Base-by-base conservation (phyloP, 2,329 filamentous ascomycete genomes). In the Lecanoromycetidae sp. region DNA sequence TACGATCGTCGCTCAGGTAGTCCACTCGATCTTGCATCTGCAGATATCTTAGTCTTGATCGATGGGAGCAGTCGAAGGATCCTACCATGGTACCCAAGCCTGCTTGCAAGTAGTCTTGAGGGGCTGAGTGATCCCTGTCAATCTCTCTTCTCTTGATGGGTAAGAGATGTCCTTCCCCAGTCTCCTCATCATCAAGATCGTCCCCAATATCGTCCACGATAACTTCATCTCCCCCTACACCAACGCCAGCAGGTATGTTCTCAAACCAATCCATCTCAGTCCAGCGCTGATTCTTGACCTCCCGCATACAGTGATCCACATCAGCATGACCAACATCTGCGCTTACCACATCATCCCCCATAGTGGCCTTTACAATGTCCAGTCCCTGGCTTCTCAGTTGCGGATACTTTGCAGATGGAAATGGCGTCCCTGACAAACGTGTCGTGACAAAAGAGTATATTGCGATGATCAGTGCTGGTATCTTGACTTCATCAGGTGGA, bases 251-350 rank as follows among this genome's bases (percentile, higher is more conserved):
- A 6, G 66, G 65, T 35, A 71, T 70, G 53, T 83, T 77, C 23
- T 71, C 64, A 50, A 84, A 84, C 82, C 82, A 86, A 56, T 84
- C 79, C 43, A 73, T 80, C 71, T 75, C 70, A 15, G 73, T 64
- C 67, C 70, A 75, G 2, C 61, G 61, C 19, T 65, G 61, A 17
- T 62, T 59, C 53, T 64, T 72, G 34, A 84, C 71, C 48, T 75
- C 65, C 17, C 72, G 62, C 49, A 84, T 71, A 52, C 81, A 82
- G 2, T 66, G 64, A 50, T 84, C 77, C 30, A 87, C 71, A 29
- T 81, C 75, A 42, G 61, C 62, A 9, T 61, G 60, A 46, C 64
- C 59, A 17, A 44, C 29, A 20, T 20, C 15, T 29, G 19, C 15
- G n/a, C 55, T 52, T 38, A 68, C 66, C 12, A 70, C 58, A 13